phyloP scores from a whole-genome alignment of 2,329 filamentous ascomycete species.

The Didymella arachidicola region DNA sequence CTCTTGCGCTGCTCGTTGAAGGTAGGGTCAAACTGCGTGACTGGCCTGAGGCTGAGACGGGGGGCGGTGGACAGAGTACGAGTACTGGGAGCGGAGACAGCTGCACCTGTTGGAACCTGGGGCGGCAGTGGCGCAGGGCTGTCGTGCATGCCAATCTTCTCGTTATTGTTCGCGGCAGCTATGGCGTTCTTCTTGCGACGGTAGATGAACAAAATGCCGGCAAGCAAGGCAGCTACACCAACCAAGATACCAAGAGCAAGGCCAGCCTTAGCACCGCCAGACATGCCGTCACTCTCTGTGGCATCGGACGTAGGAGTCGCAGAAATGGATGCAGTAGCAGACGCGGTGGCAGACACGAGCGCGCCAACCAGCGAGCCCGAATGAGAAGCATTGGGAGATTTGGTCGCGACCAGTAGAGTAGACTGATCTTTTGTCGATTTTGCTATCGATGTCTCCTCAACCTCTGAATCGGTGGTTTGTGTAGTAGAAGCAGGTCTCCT shows the following conservation, averaged over 20 bases:
- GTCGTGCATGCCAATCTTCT: constrained; percentile 50
- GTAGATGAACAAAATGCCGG: constrained; percentile 75
- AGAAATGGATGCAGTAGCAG: constrained; percentile 36
- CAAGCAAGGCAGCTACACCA: constrained; percentile 69
- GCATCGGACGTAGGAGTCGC: constrained; percentile 36
- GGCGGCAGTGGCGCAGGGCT: constrained; percentile 41
- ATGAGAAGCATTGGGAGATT: constrained; percentile 30
- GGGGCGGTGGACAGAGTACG: constrained; percentile 67
- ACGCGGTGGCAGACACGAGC: constrained; percentile 29
- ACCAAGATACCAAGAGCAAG: constrained; percentile 83
- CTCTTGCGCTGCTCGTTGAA: constrained; percentile 58
- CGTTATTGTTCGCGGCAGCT: constrained; percentile 52
- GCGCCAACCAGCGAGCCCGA: constrained; percentile 26
- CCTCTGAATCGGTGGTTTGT: constrained; percentile 23
- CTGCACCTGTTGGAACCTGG: constrained; percentile 26
- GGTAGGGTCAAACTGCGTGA: constrained; percentile 82
- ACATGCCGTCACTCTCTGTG: constrained; percentile 50
- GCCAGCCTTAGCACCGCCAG: constrained; percentile 72
- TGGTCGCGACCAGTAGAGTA: constrained; percentile 40
- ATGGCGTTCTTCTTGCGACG: constrained; percentile 73
- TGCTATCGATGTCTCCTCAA: constrained; percentile 26
- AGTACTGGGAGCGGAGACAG: constrained; percentile 44
- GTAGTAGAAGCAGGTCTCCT: constrained; percentile 32
- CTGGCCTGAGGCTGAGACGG: constrained; percentile 82
- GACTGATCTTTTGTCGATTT: constrained; percentile 29